Base-by-base conservation (phyloP, 257 asterid genomes). In the Misopates orontium region DNA sequence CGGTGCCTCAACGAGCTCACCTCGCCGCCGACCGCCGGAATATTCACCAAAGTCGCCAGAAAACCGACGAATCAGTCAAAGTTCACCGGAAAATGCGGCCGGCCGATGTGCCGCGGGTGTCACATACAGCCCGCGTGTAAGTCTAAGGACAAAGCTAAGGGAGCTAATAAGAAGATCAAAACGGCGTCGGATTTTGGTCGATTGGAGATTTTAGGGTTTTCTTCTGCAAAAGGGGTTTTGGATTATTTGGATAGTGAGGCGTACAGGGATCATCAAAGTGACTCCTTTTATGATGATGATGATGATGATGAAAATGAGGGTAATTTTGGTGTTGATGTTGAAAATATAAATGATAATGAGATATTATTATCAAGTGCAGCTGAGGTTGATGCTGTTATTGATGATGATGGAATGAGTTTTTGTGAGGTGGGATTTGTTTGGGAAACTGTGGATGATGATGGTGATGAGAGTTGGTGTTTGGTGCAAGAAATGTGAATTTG, bases 11-110 rank as follows among this genome's bases (percentile, higher is more conserved):
- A 75, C 56, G 74, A 66, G 78, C 59, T 78, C 10, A 19, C 24
- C 49, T 70, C 93, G 22, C 78, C 85, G 10, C 89, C 89, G 16
- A 78, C 87, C 0, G 97, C 97, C 16, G 97, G 96, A 39, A 42
- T 67, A n/a, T 87, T 89, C 81, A 56, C 84, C 49, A 73, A 50
- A 73, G 89, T 77, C 60, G 42, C 95, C 10, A 10, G 79, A 55
- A 89, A 84, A 79, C 98, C 98, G 56, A 85, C 87, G 15, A 92
- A 85, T 81, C 97, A 85, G 74, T 92, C 98, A 72, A 87, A 92
- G 80, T 92, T 85, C 77, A 89, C 93, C 11, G 82, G 93, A 19
- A 87, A 80, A 73, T 89, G 96, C 39, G 85, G 82, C 60, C 84
- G 95, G 7, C 73, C 85, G 14, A 71, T 68, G 70, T 92, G 96